Percentiles rank a stretch among this genome's conserved stretches.
Conservation (phyloP, 495 filamentous ascomycete genomes). For the Neurospora pannonica region DNA sequence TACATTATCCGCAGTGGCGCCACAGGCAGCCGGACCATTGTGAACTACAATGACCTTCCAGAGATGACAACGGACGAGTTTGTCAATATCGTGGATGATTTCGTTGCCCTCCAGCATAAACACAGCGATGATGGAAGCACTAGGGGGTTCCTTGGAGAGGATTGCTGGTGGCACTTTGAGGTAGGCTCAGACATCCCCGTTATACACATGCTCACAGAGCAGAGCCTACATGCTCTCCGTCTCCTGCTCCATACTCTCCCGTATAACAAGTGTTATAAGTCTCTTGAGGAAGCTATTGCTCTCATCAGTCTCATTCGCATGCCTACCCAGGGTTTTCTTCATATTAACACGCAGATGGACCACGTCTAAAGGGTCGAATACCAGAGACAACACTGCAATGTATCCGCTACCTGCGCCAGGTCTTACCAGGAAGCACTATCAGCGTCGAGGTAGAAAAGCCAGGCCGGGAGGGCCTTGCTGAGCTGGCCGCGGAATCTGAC, state of each 20-base stretch:
- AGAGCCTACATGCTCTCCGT: background rate
- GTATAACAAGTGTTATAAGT: background rate
- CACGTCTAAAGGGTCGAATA: constrained; percentile 48
- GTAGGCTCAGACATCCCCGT: constrained; percentile 26
- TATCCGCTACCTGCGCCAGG: constrained; percentile 45
- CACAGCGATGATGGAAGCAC: constrained; percentile 5
- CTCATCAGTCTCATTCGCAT: background rate
- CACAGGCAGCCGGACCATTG: constrained; percentile 55
- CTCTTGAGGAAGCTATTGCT: background rate
- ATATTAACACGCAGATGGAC: background rate
- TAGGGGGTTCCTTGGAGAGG: constrained; percentile 12
- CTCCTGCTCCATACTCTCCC: background rate
- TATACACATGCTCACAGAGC: background rate
- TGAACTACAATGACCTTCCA: constrained; percentile 58
- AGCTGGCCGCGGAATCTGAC: constrained; percentile 54
- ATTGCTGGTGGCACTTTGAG: constrained; percentile 70
- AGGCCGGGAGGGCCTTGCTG: constrained; percentile 46
- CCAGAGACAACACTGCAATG: constrained; percentile 54
- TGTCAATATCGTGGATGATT: constrained; percentile 4
- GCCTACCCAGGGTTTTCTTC: background rate
- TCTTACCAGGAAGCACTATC: constrained; percentile 38
- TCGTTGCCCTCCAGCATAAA: background rate
- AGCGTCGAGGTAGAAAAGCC: constrained; percentile 69
- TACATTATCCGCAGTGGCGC: constrained; percentile 57
- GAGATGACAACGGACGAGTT: constrained; percentile 59